Base-by-base conservation (phyloP, 208 protist genomes). In the Trypanosoma brucei region DNA sequence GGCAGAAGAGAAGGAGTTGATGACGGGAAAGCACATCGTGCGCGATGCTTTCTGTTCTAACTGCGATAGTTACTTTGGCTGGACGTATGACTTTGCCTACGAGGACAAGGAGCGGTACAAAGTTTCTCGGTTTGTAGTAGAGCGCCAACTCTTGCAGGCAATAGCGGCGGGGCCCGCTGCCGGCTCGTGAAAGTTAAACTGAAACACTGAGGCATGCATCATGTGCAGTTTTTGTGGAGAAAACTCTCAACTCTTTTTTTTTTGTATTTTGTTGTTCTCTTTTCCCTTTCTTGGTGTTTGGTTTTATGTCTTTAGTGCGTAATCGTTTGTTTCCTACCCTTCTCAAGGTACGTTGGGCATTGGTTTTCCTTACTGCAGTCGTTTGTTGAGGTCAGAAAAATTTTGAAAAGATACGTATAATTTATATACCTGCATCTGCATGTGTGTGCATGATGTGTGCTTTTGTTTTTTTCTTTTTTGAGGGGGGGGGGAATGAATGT, bases 101-200 rank as follows among this genome's bases (percentile, higher is more conserved):
- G 77, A 81, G 34, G 83, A 90, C 52, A 84, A 86, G 53, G 83
- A 93, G 74, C 69, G 76, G 52, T 90, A 90, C 63, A 93, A 93
- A 57, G 64, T 88, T 30, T 73, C 84, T 57, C 80, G 86, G 55
- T 93, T 88, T 62, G 86, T 93, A 35, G 59, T 93, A 42, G 80
- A 93, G 72, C 77, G 68, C 11, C 55, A 75, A 40, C 76, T 93
- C 8, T 75, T 93, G 56, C 72, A 76, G 0, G 88, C 13, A 57
- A 14, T 39, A n/a, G n/a, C 49, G 48, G 61, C 11, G 59, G 40
- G 13, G 35, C 40, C 40, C 38, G 49, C 42, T 46, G 6, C 42
- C 42, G 22, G 22, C 22, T 22, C 22, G 22, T 22, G 22, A 1
- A 56, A 34, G 2, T 44, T 46, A 39, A 35, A 37, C 37, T 13